Evolutionary conservation across 2,329 filamentous ascomycete species (phyloP), one percentile per base, ranked within the genome.

Genomic region (Hypoxylon sp.): DNA sequence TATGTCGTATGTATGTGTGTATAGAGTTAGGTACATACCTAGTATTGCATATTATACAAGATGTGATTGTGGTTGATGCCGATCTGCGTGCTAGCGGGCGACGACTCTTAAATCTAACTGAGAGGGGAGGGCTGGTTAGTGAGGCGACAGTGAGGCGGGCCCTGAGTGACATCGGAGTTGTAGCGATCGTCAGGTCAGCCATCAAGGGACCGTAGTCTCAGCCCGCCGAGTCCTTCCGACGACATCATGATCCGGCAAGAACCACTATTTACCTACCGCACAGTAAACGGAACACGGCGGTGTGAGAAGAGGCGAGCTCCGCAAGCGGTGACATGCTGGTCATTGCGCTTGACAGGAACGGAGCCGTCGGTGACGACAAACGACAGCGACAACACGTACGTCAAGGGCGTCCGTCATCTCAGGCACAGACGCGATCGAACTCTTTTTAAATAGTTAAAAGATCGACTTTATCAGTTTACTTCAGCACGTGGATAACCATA

Each of bases 111-210:
- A 22, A 49, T 22, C 19, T 32, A 46, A 60, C 30, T 50, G 22
- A 56, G 54, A 41, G 41, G 49, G n/a, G 32, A 13, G 6, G 11
- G 32, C 57, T 54, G 56, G 56, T 47, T 57, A 58, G 47, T 52
- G 20, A 46, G 41, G 53, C 30, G 13, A 28, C 43, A 41, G 49
- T 44, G 52, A 63, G 56, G 57, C 56, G 52, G 32, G n/a, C 32
- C n/a, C 32, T 37, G 32, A 43, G 59, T 66, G 37, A 56, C 50
- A 58, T 59, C 22, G 28, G 37, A 47, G 11, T 51, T 37, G 61
- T 64, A 50, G 51, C 17, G 61, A 65, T 67, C 57, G 61, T 47
- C 64, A 34, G 61, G 50, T 32, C 28, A 48, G 37, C 50, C 47
- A 56, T 39, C 47, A 49, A 50, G 54, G 48, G 48, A 53, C 44